Percentiles rank a stretch among this genome's conserved stretches.
Evolutionary conservation across 2,329 filamentous ascomycete species (phyloP).

Genomic region (Fusarium pseudonygamai): DNA sequence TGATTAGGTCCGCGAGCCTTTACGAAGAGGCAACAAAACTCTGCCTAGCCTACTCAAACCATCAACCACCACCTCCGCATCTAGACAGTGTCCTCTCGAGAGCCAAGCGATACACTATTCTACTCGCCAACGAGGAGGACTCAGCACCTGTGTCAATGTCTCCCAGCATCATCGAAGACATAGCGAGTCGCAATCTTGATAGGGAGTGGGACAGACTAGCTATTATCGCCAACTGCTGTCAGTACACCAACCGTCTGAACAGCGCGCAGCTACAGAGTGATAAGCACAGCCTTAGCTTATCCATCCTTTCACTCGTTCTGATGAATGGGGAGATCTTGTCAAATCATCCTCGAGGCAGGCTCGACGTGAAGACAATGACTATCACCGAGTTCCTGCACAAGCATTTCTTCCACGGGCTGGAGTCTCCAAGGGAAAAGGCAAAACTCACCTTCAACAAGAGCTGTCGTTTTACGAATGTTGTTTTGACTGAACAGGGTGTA

Average conservation of each 20-base stretch:
- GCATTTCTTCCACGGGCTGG: neutral
- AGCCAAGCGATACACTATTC: neutral
- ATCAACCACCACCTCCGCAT: fast-evolving
- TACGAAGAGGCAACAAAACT: neutral
- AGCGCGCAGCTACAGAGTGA: fast-evolving
- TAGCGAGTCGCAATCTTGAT: fast-evolving
- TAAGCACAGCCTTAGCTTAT: neutral
- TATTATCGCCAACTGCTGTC: neutral
- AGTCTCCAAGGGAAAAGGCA: fast-evolving
- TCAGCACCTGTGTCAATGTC: neutral
- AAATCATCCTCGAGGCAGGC: fast-evolving
- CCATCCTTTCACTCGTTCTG: neutral
- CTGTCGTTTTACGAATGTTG: neutral
- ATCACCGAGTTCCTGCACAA: neutral
- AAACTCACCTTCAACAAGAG: neutral
- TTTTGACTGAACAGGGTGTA: neutral
- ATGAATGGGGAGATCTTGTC: neutral
- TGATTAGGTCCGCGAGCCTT: neutral
- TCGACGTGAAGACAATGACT: fast-evolving
- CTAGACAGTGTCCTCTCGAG: fast-evolving
- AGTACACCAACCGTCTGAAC: neutral
- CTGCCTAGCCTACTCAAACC: neutral
- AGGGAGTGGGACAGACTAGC: neutral
- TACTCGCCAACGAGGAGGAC: neutral
- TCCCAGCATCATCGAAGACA: neutral